These are phyloP conservation scores for Leishmania tarentolae DNA, from an alignment of 208 protist genomes.

Conservation along the genomic window DNA sequence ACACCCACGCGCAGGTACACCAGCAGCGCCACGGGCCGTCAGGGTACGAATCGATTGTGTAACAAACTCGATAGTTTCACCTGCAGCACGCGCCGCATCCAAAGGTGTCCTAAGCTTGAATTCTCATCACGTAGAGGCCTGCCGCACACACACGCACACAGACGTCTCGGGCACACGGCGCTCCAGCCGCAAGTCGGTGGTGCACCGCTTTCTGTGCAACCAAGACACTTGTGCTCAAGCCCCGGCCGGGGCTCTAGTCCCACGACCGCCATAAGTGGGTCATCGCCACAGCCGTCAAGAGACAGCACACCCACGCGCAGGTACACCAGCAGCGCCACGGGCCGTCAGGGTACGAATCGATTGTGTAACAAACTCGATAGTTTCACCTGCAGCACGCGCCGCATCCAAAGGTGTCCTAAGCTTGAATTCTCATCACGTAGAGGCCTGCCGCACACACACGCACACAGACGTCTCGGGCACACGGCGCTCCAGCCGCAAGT, in stretches of 20 bases:
- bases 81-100: slow-evolving; percentile 37
- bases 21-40: slow-evolving; percentile 11
- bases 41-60: slow-evolving; percentile 53
- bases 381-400: slow-evolving; percentile 37
- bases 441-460: neutral
- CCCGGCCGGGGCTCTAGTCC: no score
- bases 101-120: slow-evolving; percentile 61
- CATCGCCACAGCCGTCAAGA: no score
- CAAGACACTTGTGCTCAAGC: no score
- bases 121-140: slow-evolving; percentile 30
- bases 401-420: slow-evolving; percentile 61
- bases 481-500: slow-evolving; percentile 19
- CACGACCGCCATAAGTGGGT: no score
- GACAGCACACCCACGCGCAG: neutral
- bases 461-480: neutral
- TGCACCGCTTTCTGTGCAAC: slow-evolving; percentile 1
- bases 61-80: slow-evolving; percentile 45
- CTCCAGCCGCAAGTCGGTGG: slow-evolving; percentile 25
- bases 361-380: slow-evolving; percentile 36
- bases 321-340: neutral
- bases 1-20: slow-evolving; percentile 1
- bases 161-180: neutral
- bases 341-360: slow-evolving; percentile 54
- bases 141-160: neutral
- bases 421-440: slow-evolving; percentile 41